These are phyloP conservation scores for Pseudocercospora crystallina DNA, from an alignment of 2,329 filamentous ascomycete species.

Conservation along the genomic window DNA sequence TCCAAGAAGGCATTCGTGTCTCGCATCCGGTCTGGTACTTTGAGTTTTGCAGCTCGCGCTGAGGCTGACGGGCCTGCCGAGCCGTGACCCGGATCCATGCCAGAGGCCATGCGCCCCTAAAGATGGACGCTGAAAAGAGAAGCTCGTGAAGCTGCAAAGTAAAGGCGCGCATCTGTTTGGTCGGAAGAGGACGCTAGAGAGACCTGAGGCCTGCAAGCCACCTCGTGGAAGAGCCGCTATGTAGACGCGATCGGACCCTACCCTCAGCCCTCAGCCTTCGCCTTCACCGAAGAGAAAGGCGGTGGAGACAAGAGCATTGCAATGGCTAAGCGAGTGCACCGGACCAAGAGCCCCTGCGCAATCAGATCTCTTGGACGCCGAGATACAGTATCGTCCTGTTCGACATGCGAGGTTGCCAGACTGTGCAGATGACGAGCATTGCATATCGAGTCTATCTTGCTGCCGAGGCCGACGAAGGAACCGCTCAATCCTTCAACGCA, in stretches of 20 bases:
- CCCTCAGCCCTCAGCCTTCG: conserved; percentile 12
- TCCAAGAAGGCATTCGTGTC: conserved; percentile 5
- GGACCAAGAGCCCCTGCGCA: too few species aligned
- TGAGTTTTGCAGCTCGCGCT: conserved; percentile 13
- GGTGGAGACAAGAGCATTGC: background rate
- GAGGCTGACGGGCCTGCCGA: conserved; percentile 14
- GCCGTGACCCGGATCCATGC: too few species aligned
- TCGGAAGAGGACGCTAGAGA: conserved; percentile 4
- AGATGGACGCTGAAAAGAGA: background rate
- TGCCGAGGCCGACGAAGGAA: too few species aligned
- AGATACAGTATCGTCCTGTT: too few species aligned
- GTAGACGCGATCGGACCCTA: background rate
- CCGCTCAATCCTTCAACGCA: too few species aligned
- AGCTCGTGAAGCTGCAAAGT: conserved; percentile 1
- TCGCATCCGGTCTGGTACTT: conserved; percentile 6
- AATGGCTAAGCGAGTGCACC: too few species aligned
- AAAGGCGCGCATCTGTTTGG: conserved; percentile 7
- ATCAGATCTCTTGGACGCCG: too few species aligned
- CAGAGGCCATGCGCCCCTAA: too few species aligned
- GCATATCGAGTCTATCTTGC: too few species aligned
- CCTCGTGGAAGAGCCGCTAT: conserved; percentile 3
- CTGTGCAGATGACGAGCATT: too few species aligned
- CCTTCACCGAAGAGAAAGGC: conserved; percentile 8
- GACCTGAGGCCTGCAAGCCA: conserved; percentile 12
- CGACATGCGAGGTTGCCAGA: too few species aligned